Base-by-base conservation (phyloP, 805 yeast genomes). In the Scheffersomyces ergatensis region DNA sequence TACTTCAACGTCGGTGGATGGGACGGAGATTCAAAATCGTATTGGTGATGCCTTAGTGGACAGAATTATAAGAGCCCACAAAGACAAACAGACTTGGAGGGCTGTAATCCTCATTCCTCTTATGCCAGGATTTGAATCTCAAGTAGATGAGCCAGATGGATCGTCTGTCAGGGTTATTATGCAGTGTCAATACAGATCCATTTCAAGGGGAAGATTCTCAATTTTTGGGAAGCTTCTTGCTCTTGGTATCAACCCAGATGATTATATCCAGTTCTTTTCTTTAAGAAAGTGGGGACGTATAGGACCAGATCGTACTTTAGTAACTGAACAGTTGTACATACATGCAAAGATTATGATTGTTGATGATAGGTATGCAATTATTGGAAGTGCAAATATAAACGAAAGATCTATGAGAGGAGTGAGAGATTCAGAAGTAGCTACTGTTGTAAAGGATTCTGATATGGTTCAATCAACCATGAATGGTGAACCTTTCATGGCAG, bases 1-100 rank as follows among this genome's bases (percentile, higher is more conserved):
- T 35, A 87, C 97, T 0, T 82, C 96, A n/a, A 84, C 96, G 30
- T 80, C 79, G 16, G 81, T 87, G 57, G 92, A 86, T 53, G 95
- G 95, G 31, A 83, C 83, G 4, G 81, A 80, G 17, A 85, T 93
- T 40, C 83, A 87, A 50, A 93, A 93, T 62, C 75, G 88, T 57
- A 85, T 93, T 49, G 99, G 96, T 31, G 96, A 92, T 71, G 99
- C 99, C 0, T 71, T 93, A 34, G 98, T 93, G n/a, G 98, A 93
- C 60, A 75, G 99, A 54, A 90, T 92, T 40, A 85, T 90, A 25
- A 75, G 89, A 35, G 99, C 99, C 0, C 85, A 87, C 56, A 76
- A 78, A 44, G 85, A 83, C 44, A 79, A 80, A 4, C 84, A 80
- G 39, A 62, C 70, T 9, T 93, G 99, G 99, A 83, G 82, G 47